A percentile compares a stretch with the other conserved stretches of the same genome.
These are phyloP conservation scores for Trichoderma gracile DNA, from an alignment of 2,329 filamentous ascomycete genomes.

Conservation along the genomic window DNA sequence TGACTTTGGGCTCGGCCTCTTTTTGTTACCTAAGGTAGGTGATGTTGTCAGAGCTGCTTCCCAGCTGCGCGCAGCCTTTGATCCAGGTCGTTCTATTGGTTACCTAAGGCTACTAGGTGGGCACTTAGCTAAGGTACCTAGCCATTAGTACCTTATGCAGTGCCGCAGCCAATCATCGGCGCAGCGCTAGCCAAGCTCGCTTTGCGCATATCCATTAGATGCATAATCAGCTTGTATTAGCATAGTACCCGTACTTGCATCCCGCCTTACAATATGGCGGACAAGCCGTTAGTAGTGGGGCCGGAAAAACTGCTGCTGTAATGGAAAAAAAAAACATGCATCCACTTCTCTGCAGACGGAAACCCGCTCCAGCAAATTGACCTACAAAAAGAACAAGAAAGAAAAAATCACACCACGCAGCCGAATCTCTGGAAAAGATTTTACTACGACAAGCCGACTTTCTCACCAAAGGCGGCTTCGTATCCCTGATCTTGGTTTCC, in stretches of 20 bases:
- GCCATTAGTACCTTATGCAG: background rate
- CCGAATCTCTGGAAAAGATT: background rate
- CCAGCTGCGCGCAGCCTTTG: background rate
- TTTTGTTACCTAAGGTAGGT: conserved; percentile 1
- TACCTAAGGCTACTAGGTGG: too few relatives aligned
- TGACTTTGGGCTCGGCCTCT: conserved; percentile 1
- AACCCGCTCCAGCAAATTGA: background rate
- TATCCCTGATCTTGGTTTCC: background rate
- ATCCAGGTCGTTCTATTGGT: too few relatives aligned
- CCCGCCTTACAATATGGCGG: background rate
- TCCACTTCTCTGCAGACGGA: conserved; percentile 17
- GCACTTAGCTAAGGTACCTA: background rate
- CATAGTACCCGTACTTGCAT: background rate
- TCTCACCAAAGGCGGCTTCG: background rate
- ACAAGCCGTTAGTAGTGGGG: background rate
- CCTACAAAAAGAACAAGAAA: background rate
- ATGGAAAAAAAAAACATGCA: background rate
- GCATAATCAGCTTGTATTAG: background rate
- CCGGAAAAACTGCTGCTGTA: conserved; percentile 14
- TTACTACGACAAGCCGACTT: background rate
- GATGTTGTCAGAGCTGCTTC: conserved; percentile 23
- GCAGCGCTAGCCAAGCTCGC: background rate
- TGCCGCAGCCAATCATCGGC: background rate
- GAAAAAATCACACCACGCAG: background rate
- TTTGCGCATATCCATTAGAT: background rate